phyloP scores from a whole-genome alignment of 768 basidiomycete species.

The Pisolithus orientalis region DNA sequence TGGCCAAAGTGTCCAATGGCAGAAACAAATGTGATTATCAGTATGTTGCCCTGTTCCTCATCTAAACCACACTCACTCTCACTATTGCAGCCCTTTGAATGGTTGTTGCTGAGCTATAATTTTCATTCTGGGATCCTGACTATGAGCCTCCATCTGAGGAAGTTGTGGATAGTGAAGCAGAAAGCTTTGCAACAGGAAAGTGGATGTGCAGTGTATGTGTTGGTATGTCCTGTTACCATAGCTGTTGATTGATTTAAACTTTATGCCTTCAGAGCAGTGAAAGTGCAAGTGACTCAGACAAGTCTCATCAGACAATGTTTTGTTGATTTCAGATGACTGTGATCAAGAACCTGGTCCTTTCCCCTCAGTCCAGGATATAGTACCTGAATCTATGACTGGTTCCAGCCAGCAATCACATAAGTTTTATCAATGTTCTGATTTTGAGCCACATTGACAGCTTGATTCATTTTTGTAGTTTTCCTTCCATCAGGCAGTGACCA shows the following conservation, averaged over 20 bases:
- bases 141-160: background rate
- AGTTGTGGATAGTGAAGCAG: background rate
- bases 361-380: background rate
- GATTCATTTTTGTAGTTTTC: background rate
- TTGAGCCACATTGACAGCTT: background rate
- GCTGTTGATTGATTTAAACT: background rate
- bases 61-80: background rate
- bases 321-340: background rate
- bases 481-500: background rate
- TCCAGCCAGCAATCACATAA: background rate
- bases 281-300: background rate
- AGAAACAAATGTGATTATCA: constrained; percentile 1
- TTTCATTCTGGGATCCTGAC: constrained; percentile 1
- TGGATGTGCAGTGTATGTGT: background rate
- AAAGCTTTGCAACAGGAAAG: background rate
- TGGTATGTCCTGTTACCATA: background rate
- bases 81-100: background rate
- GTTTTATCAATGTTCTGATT: background rate
- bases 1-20: background rate
- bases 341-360: background rate
- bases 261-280: background rate
- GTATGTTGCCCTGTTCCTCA: background rate
- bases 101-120: background rate
- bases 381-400: background rate
- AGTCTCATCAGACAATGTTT: background rate